phyloP scores from a whole-genome alignment of 345 rosid species.

The Erucastrum elatum region DNA sequence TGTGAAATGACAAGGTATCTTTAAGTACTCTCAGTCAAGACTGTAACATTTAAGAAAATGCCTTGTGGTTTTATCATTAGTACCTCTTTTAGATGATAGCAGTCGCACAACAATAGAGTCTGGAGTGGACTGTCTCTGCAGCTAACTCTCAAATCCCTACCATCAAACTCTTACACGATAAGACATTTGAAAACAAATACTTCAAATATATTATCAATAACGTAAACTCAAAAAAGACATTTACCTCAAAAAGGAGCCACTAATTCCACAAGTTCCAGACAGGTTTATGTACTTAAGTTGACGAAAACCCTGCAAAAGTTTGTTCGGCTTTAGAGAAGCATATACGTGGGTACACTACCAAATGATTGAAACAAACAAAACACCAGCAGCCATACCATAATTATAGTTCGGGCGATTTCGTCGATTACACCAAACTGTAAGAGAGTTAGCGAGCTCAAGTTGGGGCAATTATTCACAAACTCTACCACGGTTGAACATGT shows the following conservation, averaged over 20 bases:
- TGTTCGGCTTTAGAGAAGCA: background rate
- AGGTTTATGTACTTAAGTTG: slow-evolving; percentile 74
- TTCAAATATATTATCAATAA: background rate
- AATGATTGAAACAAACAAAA: slow-evolving; percentile 8
- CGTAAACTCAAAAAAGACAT: slow-evolving; percentile 15
- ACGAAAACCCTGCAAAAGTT: slow-evolving; percentile 59
- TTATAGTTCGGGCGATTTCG: slow-evolving; percentile 52
- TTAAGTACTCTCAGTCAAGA: slow-evolving; percentile 16
- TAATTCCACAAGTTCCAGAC: slow-evolving; percentile 57
- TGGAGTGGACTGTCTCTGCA: slow-evolving; percentile 61
- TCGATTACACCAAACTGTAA: slow-evolving; percentile 75
- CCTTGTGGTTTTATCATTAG: slow-evolving; percentile 5
- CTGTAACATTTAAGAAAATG: slow-evolving; percentile 4
- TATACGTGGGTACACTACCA: slow-evolving; percentile 14
- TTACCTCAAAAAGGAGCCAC: slow-evolving; percentile 77
- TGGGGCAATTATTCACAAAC: slow-evolving; percentile 65
- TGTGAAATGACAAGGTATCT: slow-evolving; percentile 37
- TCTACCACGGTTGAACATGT: slow-evolving; percentile 63
- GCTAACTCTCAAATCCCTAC: slow-evolving; percentile 61
- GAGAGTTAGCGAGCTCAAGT: slow-evolving; percentile 66
- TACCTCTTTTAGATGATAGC: slow-evolving; percentile 75
- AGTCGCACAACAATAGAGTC: slow-evolving; percentile 68
- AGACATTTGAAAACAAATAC: slow-evolving; percentile 10
- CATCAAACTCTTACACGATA: slow-evolving; percentile 18
- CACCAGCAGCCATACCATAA: slow-evolving; percentile 50